Conservation (phyloP, 2,329 filamentous ascomycete species). For the Sclerotinia nivalis region DNA sequence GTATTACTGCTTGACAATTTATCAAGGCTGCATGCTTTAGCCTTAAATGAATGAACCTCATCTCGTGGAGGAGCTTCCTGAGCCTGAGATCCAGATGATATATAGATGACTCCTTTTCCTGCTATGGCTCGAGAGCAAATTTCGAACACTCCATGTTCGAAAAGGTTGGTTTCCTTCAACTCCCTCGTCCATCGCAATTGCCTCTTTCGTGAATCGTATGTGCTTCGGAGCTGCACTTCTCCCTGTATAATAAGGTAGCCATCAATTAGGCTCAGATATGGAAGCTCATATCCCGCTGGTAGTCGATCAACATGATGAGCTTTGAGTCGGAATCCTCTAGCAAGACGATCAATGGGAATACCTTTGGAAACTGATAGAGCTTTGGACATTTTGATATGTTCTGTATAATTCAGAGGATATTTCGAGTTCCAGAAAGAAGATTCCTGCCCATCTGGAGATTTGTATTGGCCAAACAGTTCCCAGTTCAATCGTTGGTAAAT, state of each 20-base stretch:
- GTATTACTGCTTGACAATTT: not conserved
- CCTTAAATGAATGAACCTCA: not conserved
- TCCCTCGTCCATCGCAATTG: conserved; percentile 7
- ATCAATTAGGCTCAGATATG: not conserved
- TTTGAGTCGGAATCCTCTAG: conserved; percentile 8
- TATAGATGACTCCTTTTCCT: conserved; percentile 1
- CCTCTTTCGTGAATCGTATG: not conserved
- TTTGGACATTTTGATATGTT: not conserved
- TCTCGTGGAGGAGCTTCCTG: not conserved
- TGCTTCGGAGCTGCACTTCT: conserved; percentile 3
- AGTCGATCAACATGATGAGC: not conserved
- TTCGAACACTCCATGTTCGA: not conserved
- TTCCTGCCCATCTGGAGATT: not conserved
- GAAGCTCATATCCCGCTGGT: conserved; percentile 7
- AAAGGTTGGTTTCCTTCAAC: not conserved
- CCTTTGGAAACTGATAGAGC: not conserved
- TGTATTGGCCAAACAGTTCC: conserved; percentile 8
- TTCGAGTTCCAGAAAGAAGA: not conserved
- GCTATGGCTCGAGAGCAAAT: not conserved
- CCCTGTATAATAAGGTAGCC: not conserved
- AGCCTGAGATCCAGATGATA: not conserved
- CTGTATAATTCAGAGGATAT: not conserved
- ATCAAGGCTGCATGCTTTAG: conserved; percentile 7
- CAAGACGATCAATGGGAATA: not conserved
- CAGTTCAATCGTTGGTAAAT: conserved; percentile 1